These are phyloP conservation scores for Corymbia calophylla DNA, from an alignment of 441 rosid genomes.

Conservation along the genomic window DNA sequence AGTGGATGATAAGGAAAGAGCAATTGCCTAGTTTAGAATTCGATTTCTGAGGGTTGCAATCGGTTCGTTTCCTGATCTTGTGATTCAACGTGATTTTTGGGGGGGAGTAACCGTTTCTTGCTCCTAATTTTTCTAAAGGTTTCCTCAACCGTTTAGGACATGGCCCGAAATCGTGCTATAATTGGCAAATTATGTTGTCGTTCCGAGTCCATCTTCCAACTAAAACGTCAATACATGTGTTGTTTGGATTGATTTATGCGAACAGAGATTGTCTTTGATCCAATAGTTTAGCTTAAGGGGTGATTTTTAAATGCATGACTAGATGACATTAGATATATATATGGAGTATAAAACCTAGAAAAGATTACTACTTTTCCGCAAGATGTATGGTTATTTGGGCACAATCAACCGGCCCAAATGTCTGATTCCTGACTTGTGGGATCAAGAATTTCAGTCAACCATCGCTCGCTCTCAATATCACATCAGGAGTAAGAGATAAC, in stretches of 20 bases:
- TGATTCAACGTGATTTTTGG: background rate
- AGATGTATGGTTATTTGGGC: background rate
- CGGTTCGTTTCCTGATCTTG: background rate
- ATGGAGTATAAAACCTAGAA: no score
- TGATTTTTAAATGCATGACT: background rate
- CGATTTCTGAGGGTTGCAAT: background rate
- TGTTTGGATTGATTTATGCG: no score
- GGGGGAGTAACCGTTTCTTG: background rate
- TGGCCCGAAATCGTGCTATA: background rate
- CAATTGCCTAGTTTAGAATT: background rate
- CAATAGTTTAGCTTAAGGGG: background rate
- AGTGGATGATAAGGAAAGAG: background rate
- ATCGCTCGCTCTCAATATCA: no score
- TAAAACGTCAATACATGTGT: background rate
- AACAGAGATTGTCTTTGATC: background rate
- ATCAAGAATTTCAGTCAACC: background rate
- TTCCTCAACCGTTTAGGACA: background rate
- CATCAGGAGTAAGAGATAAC: no score
- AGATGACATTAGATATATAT: background rate
- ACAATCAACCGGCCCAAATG: background rate
- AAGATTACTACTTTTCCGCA: background rate
- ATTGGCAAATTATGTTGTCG: background rate
- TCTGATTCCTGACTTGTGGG: background rate
- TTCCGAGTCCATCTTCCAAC: background rate
- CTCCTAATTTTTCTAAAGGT: background rate